These are phyloP conservation scores for Fusarium verrucosum DNA, from an alignment of 2,329 filamentous ascomycete genomes.

Conservation along the genomic window DNA sequence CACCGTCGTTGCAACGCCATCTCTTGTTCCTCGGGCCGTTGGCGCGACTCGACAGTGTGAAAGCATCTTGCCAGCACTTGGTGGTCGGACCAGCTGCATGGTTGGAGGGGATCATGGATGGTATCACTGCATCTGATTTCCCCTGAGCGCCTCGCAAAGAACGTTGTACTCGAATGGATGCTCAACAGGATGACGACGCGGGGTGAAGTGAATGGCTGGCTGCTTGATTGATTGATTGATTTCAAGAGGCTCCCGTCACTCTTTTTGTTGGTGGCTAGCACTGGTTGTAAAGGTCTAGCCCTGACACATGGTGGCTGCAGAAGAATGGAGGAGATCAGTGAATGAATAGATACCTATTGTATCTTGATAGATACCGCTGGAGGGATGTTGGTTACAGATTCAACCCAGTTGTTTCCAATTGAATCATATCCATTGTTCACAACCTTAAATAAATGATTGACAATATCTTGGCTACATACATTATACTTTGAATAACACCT, in stretches of 20 bases:
- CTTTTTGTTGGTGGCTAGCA: constrained; percentile 12
- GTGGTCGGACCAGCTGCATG: constrained; percentile 36
- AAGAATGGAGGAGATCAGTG: not conserved
- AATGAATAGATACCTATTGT: too few species aligned
- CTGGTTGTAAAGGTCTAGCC: constrained; percentile 19
- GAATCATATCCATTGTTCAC: constrained; percentile 8
- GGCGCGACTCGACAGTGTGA: constrained; percentile 42
- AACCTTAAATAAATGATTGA: constrained; percentile 9
- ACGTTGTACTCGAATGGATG: constrained; percentile 15
- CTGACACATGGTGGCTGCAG: constrained; percentile 29
- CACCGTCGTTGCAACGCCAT: constrained; percentile 33
- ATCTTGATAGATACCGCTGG: not conserved
- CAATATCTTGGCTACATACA: constrained; percentile 10
- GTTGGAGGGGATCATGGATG: constrained; percentile 33
- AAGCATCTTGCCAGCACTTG: constrained; percentile 35
- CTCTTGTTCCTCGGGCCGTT: constrained; percentile 42
- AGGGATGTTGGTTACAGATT: constrained; percentile 11
- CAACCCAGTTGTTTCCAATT: constrained; percentile 11
- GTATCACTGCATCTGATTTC: constrained; percentile 33
- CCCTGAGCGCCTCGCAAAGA: constrained; percentile 29
- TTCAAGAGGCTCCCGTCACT: not conserved
- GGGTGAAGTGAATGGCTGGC: constrained; percentile 1
- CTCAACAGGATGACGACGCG: constrained; percentile 29
- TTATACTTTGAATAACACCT: not conserved
- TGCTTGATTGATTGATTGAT: too few species aligned